Conservation (phyloP, 768 basidiomycete species). For the Ephemerocybe angulata region DNA sequence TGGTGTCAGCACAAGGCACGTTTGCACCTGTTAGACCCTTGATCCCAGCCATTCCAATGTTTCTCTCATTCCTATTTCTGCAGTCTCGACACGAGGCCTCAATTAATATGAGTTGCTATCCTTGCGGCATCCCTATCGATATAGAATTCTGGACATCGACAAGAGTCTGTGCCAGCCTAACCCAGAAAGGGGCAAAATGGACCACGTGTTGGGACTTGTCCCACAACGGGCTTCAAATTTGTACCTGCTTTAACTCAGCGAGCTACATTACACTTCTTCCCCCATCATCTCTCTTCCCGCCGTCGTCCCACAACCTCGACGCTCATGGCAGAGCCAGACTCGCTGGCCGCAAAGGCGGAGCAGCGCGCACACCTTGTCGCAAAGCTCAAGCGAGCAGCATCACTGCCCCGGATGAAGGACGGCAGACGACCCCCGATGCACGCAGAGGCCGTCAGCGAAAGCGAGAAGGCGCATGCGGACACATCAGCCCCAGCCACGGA, state of each 20-base stretch:
- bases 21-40: conserved; percentile 1
- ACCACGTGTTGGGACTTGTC: conserved; percentile 4
- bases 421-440: conserved; percentile 87
- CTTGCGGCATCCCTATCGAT: background rate
- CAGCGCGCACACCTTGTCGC: conserved; percentile 86
- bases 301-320: background rate
- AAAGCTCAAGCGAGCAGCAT: conserved; percentile 88
- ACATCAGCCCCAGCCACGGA: conserved; percentile 32
- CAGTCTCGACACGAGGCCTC: background rate
- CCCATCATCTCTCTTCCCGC: background rate
- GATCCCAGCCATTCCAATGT: background rate
- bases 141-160: background rate
- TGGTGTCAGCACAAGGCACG: background rate
- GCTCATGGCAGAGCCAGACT: conserved; percentile 43
- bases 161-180: background rate
- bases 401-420: conserved; percentile 87
- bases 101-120: background rate
- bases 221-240: background rate
- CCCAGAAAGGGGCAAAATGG: background rate
- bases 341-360: conserved; percentile 53
- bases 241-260: background rate
- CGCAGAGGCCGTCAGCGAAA: conserved; percentile 76
- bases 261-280: background rate
- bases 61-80: background rate
- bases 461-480: conserved; percentile 49